These are phyloP conservation scores for Extremus antarcticus DNA, from an alignment of 495 filamentous ascomycete genomes.

Conservation along the genomic window DNA sequence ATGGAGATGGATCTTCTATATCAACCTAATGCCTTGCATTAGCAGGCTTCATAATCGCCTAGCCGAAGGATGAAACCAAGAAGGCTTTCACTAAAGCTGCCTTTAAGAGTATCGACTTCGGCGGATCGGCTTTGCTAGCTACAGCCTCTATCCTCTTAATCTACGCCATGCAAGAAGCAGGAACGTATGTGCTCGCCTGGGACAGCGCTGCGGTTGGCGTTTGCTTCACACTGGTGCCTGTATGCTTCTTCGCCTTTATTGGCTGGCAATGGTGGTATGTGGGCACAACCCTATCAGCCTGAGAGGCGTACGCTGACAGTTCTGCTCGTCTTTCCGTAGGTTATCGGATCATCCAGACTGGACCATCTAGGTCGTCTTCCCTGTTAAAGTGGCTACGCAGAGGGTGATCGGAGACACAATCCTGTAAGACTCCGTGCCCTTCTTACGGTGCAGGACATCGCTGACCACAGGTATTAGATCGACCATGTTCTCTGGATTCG, in stretches of 20 bases:
- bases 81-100: conserved; percentile 2
- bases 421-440: not conserved
- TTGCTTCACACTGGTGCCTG: not conserved
- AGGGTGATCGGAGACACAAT: not conserved
- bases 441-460: not conserved
- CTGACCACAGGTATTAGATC: not conserved
- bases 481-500: conserved; percentile 9
- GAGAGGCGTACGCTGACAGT: no score
- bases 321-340: no score
- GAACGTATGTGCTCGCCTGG: conserved; percentile 4
- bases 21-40: not conserved
- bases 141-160: conserved; percentile 7
- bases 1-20: conserved; percentile 10
- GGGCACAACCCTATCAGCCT: no score
- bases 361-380: not conserved
- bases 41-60: not conserved
- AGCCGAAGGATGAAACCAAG: not conserved
- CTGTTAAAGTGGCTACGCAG: not conserved
- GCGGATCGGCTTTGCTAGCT: not conserved
- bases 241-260: not conserved
- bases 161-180: conserved; percentile 9
- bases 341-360: not conserved
- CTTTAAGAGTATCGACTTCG: conserved; percentile 1
- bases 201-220: conserved; percentile 1
- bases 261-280: not conserved